phyloP scores from a whole-genome alignment of 2,329 filamentous ascomycete genomes.

The Colletotrichum sp. region DNA sequence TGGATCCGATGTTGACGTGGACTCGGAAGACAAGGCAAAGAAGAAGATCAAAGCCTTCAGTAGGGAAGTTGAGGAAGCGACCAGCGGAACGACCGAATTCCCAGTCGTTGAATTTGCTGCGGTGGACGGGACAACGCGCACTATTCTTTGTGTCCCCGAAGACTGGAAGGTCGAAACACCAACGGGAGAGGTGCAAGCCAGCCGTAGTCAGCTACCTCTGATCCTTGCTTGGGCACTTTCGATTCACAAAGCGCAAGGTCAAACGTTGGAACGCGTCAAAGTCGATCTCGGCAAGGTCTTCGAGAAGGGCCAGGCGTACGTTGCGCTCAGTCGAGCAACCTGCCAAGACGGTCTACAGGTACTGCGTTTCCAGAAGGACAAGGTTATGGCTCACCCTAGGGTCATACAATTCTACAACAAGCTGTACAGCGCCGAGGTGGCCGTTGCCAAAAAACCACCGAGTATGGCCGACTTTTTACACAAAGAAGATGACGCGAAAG shows the following conservation, averaged over 20 bases:
- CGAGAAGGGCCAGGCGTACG: constrained; percentile 97
- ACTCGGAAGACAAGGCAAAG: constrained; percentile 49
- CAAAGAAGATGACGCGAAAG: constrained; percentile 19
- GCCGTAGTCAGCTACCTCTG: constrained; percentile 80
- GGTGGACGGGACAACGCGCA: constrained; percentile 76
- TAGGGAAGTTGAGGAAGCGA: constrained; percentile 47
- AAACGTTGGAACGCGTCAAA: constrained; percentile 91
- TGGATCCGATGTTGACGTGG: constrained; percentile 47
- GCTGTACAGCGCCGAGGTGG: constrained; percentile 74
- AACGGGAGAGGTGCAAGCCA: constrained; percentile 90
- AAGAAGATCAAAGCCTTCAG: constrained; percentile 62
- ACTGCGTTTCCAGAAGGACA: constrained; percentile 82
- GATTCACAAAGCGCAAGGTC: constrained; percentile 97
- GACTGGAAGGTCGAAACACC: constrained; percentile 98
- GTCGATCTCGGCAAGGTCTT: constrained; percentile 93
- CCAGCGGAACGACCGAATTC: constrained; percentile 54
- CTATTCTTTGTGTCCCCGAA: constrained; percentile 83
- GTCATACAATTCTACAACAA: constrained; percentile 87
- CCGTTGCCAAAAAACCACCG: constrained; percentile 34
- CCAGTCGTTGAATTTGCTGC: constrained; percentile 86
- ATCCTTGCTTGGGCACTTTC: constrained; percentile 97
- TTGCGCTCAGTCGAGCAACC: constrained; percentile 91
- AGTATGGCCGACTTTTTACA: constrained; percentile 45
- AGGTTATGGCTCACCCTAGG: constrained; percentile 91
- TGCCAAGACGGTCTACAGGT: constrained; percentile 88